Conservation (phyloP, 805 yeast species). For the Zygosaccharomyces gambellarensis region DNA sequence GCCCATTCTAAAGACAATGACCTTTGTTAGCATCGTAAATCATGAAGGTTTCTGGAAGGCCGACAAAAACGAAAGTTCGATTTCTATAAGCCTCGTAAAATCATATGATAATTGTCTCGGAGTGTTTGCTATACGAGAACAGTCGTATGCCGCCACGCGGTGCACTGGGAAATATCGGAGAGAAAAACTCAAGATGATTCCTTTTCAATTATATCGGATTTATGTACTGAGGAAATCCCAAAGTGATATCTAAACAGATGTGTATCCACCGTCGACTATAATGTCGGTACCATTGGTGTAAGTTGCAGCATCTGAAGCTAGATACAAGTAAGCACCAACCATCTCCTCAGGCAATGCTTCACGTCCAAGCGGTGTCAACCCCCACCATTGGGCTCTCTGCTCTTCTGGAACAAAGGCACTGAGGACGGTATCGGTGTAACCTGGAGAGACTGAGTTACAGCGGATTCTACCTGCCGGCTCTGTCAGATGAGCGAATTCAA, state of each 20-base stretch:
- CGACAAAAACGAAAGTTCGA: too few species aligned
- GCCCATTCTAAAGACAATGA: too few species aligned
- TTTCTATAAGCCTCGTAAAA: too few species aligned
- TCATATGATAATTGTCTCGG: too few species aligned
- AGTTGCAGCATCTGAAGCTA: conserved; percentile 78
- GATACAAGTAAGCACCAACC: conserved; percentile 71
- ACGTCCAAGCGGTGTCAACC: conserved; percentile 62
- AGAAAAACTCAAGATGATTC: too few species aligned
- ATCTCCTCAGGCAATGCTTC: conserved; percentile 70
- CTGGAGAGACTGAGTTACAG: conserved; percentile 77
- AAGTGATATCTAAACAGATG: conserved; percentile 10
- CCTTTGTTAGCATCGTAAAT: too few species aligned
- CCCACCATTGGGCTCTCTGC: conserved; percentile 47
- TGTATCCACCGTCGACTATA: conserved; percentile 67
- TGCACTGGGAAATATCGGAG: too few species aligned
- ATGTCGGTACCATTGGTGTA: conserved; percentile 77
- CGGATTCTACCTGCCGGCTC: conserved; percentile 36
- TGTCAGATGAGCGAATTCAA: conserved; percentile 57
- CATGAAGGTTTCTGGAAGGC: too few species aligned
- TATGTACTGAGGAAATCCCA: too few species aligned
- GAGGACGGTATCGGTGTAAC: conserved; percentile 72
- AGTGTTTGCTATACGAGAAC: too few species aligned
- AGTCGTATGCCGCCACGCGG: too few species aligned
- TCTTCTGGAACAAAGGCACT: conserved; percentile 46
- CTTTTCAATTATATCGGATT: too few species aligned